Evolutionary conservation across 768 basidiomycete species (phyloP).

Genomic region (Kockovaella imperatae): DNA sequence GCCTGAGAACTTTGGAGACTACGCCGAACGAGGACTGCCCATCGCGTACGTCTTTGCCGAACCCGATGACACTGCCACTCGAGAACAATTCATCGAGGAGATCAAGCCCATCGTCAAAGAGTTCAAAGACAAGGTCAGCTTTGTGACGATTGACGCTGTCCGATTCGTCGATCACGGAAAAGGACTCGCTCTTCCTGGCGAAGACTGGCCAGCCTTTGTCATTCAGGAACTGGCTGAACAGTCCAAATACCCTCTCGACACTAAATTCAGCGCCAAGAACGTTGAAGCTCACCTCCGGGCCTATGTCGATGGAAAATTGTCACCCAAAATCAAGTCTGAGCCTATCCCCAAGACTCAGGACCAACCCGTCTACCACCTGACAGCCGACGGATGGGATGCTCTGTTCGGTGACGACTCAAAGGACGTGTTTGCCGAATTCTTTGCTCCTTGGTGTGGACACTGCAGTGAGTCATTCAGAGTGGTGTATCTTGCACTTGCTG

Average conservation of each 20-base stretch:
- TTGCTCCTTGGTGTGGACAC: slow-evolving; percentile 76
- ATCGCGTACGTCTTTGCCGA: slow-evolving; percentile 93
- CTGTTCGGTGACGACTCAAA: slow-evolving; percentile 75
- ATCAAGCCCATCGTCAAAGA: slow-evolving; percentile 70
- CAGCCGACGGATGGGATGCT: slow-evolving; percentile 81
- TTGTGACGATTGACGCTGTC: slow-evolving; percentile 94
- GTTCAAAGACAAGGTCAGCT: slow-evolving; percentile 82
- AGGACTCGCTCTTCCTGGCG: slow-evolving; percentile 74
- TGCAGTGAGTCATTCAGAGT: slow-evolving; percentile 11
- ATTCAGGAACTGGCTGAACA: slow-evolving; percentile 75
- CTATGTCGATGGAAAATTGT: slow-evolving; percentile 64
- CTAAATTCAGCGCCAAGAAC: slow-evolving; percentile 51
- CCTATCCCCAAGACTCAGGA: slow-evolving; percentile 75
- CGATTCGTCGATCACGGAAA: slow-evolving; percentile 95
- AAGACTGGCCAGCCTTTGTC: slow-evolving; percentile 90
- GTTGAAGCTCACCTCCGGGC: slow-evolving; percentile 57
- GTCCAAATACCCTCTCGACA: slow-evolving; percentile 66
- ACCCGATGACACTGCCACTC: slow-evolving; percentile 56
- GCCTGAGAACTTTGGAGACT: slow-evolving; percentile 83
- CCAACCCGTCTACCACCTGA: slow-evolving; percentile 71
- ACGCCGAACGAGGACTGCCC: slow-evolving; percentile 73
- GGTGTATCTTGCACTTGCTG: neutral
- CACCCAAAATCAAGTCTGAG: slow-evolving; percentile 81
- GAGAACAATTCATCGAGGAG: slow-evolving; percentile 58
- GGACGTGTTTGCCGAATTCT: slow-evolving; percentile 95